A percentile compares a stretch with the other conserved stretches of the same genome.
phyloP scores from a whole-genome alignment of 257 asterid species.

The Euphrasia confusa region DNA sequence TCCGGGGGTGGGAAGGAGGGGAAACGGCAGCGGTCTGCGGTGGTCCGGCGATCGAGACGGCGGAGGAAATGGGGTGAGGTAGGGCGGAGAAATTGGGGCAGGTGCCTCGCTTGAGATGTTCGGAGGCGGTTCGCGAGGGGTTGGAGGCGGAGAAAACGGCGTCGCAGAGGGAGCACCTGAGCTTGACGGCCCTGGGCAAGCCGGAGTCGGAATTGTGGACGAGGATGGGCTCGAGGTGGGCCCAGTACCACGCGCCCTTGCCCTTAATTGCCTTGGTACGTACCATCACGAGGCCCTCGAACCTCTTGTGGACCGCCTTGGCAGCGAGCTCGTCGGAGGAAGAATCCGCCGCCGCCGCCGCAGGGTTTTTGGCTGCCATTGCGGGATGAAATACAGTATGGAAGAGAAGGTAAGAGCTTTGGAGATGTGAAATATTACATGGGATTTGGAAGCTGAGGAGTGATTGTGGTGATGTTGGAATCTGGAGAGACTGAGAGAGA shows the following conservation, averaged over 20 bases:
- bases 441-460: too few relatives aligned
- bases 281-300: constrained; percentile 73
- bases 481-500: too few relatives aligned
- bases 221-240: constrained; percentile 90
- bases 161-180: constrained; percentile 77
- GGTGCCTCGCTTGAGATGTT: constrained; percentile 90
- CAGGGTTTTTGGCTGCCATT: constrained; percentile 55
- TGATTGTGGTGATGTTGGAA: too few relatives aligned
- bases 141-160: constrained; percentile 97
- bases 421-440: too few relatives aligned
- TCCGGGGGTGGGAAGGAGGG: constrained; percentile 30
- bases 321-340: constrained; percentile 61
- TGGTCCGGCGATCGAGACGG: constrained; percentile 8
- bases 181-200: constrained; percentile 86
- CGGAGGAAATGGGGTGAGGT: constrained; percentile 73
- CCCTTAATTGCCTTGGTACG: constrained; percentile 92
- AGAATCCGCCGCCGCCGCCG: constrained; percentile 28
- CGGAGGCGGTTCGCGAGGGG: constrained; percentile 96
- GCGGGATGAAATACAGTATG: not conserved
- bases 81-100: constrained; percentile 83
- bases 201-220: constrained; percentile 70
- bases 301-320: constrained; percentile 82
- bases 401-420: too few relatives aligned
- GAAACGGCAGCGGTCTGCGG: constrained; percentile 1
- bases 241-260: constrained; percentile 99